A percentile compares a stretch with the other conserved stretches of the same genome.
Evolutionary conservation across 441 rosid genomes (phyloP).

Genomic region (Kokia cookei): DNA sequence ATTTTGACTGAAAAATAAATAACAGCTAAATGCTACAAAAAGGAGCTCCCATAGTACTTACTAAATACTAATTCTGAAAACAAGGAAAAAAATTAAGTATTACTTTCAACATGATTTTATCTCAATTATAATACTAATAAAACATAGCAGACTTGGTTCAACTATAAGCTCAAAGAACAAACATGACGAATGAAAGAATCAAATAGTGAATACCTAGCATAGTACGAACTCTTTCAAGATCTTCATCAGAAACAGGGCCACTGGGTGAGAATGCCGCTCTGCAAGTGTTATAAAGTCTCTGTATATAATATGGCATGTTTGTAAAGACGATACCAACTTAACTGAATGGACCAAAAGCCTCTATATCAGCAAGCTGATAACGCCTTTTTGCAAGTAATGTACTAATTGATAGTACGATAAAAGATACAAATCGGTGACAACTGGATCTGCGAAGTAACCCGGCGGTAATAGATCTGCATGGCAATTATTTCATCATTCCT

Average conservation of each 20-base stretch:
- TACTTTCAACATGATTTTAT: neutral
- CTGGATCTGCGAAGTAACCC: constrained; percentile 20
- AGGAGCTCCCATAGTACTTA: neutral
- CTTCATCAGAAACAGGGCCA: constrained; percentile 76
- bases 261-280: constrained; percentile 55
- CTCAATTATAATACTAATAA: neutral
- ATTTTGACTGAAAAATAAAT: neutral
- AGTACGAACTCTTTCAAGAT: constrained; percentile 60
- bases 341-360: constrained; percentile 19
- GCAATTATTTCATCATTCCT: constrained; percentile 21
- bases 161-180: neutral
- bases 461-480: constrained; percentile 28
- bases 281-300: constrained; percentile 74
- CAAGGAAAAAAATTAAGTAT: neutral
- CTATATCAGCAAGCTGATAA: constrained; percentile 23
- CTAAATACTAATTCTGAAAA: neutral
- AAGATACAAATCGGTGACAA: constrained; percentile 17
- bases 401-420: constrained; percentile 13
- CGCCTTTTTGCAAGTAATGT: constrained; percentile 12
- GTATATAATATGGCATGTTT: constrained; percentile 68
- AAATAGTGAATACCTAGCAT: constrained; percentile 50
- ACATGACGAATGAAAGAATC: neutral
- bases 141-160: neutral
- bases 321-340: constrained; percentile 35
- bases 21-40: neutral